These are phyloP conservation scores for Xylaria palmicola DNA, from an alignment of 495 filamentous ascomycete genomes.

Conservation along the genomic window DNA sequence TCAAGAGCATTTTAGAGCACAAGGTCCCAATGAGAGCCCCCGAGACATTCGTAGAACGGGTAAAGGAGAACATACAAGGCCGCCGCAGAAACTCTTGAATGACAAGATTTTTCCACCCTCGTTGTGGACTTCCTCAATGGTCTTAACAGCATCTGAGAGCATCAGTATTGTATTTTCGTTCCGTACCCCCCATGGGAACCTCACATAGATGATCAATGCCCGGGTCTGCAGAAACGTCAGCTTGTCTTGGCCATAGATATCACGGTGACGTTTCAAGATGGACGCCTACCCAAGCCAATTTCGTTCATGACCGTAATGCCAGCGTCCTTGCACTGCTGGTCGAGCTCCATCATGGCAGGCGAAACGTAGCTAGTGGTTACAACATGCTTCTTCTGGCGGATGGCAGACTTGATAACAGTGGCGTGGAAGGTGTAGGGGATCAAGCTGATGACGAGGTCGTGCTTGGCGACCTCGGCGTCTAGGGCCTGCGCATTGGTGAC, in stretches of 20 bases:
- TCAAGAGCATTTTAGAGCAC: too few species aligned
- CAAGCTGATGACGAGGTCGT: constrained; percentile 76
- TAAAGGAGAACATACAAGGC: constrained; percentile 32
- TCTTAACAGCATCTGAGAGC: constrained; percentile 86
- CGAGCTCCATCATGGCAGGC: constrained; percentile 87
- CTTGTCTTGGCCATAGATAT: constrained; percentile 6
- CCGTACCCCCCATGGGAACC: background rate
- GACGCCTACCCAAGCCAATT: constrained; percentile 74
- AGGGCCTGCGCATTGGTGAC: constrained; percentile 71
- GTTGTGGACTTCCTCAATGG: constrained; percentile 77
- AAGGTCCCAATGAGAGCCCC: background rate
- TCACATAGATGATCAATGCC: too few species aligned
- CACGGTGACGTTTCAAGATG: too few species aligned
- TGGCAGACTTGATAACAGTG: constrained; percentile 88
- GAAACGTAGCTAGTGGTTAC: constrained; percentile 96
- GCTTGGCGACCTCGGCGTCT: constrained; percentile 73
- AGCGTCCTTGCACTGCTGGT: constrained; percentile 78
- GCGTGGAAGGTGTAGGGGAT: constrained; percentile 95
- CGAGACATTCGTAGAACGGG: too few species aligned
- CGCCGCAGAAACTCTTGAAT: constrained; percentile 89
- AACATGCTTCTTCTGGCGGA: constrained; percentile 89
- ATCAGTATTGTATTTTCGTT: constrained; percentile 23
- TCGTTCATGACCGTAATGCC: constrained; percentile 99
- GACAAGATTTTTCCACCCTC: constrained; percentile 81
- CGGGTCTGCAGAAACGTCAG: background rate